phyloP scores from a whole-genome alignment of 1,139 yeast species.

The Geotrichum histeridarum region DNA sequence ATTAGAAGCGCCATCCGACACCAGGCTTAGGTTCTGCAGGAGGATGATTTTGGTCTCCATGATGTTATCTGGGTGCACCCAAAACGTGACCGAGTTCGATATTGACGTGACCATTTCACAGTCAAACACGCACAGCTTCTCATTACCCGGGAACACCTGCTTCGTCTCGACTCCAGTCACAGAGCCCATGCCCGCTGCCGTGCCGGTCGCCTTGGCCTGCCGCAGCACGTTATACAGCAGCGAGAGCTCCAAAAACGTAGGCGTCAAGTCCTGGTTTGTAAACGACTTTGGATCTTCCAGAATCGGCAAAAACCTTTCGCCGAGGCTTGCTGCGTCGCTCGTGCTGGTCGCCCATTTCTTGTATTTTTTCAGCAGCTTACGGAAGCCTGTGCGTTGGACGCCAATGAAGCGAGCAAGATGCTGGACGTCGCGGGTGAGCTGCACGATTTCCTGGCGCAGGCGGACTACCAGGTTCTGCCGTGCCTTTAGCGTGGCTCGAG shows the following conservation, averaged over 20 bases:
- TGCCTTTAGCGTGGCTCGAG: not conserved
- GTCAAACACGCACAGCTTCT: constrained; percentile 35
- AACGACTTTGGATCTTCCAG: constrained; percentile 49
- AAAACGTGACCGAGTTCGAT: constrained; percentile 34
- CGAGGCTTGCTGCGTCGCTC: constrained; percentile 20
- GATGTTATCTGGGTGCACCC: constrained; percentile 41
- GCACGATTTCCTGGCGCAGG: constrained; percentile 38
- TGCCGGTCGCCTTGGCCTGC: constrained; percentile 22
- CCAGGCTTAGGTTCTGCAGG: constrained; percentile 35
- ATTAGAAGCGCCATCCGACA: constrained; percentile 17
- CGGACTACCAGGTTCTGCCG: constrained; percentile 30
- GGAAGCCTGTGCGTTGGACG: constrained; percentile 73
- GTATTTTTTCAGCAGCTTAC: constrained; percentile 77
- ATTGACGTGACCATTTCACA: constrained; percentile 35
- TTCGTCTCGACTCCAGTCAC: constrained; percentile 15
- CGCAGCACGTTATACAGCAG: constrained; percentile 50
- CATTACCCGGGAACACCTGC: constrained; percentile 18
- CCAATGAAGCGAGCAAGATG: constrained; percentile 67
- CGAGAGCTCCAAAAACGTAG: constrained; percentile 61
- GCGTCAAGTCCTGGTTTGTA: constrained; percentile 57
- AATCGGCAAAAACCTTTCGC: constrained; percentile 33
- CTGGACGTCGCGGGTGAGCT: constrained; percentile 57
- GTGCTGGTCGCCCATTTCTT: constrained; percentile 49
- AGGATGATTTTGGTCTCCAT: constrained; percentile 38
- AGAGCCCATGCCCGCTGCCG: not conserved